Evolutionary conservation across 805 yeast species (phyloP).

Genomic region (Gaillardinia entomophila): DNA sequence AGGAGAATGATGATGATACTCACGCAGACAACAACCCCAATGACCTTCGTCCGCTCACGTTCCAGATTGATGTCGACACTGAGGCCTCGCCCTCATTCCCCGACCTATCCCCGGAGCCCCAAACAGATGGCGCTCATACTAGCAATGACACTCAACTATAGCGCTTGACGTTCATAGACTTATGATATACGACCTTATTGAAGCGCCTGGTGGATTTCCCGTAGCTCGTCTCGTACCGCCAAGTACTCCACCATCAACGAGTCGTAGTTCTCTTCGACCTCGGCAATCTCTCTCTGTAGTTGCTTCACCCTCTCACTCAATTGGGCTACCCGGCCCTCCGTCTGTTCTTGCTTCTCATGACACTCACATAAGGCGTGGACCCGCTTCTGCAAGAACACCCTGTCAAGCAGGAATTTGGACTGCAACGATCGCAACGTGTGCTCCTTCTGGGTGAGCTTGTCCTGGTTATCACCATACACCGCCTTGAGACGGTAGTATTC

Average conservation of each 20-base stretch:
- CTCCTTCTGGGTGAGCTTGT: conserved; percentile 10
- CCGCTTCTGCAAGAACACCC: conserved; percentile 3
- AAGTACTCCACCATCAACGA: conserved; percentile 2
- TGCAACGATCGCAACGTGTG: conserved; percentile 4
- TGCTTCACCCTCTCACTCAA: conserved; percentile 1
- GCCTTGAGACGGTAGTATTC: conserved; percentile 8
- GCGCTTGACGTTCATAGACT: no score
- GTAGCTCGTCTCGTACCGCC: conserved; percentile 7
- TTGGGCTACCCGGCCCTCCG: conserved; percentile 2
- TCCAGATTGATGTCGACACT: no score
- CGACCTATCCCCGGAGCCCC: no score
- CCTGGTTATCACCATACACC: conserved; percentile 2
- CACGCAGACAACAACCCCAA: conserved; percentile 4
- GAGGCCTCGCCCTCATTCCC: no score
- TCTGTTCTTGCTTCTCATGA: conserved; percentile 2
- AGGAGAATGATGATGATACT: conserved; percentile 9
- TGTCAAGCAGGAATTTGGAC: conserved; percentile 7
- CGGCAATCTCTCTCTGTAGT: conserved; percentile 5
- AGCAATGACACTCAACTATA: not conserved
- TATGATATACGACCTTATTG: not conserved
- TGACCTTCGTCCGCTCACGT: not conserved
- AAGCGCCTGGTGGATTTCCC: conserved; percentile 8
- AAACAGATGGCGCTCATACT: conserved; percentile 1
- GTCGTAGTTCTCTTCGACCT: conserved; percentile 7
- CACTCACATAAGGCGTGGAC: conserved; percentile 1